Evolutionary conservation across 257 asterid genomes (phyloP).

Genomic region (Dorcoceras hygrometricum): DNA sequence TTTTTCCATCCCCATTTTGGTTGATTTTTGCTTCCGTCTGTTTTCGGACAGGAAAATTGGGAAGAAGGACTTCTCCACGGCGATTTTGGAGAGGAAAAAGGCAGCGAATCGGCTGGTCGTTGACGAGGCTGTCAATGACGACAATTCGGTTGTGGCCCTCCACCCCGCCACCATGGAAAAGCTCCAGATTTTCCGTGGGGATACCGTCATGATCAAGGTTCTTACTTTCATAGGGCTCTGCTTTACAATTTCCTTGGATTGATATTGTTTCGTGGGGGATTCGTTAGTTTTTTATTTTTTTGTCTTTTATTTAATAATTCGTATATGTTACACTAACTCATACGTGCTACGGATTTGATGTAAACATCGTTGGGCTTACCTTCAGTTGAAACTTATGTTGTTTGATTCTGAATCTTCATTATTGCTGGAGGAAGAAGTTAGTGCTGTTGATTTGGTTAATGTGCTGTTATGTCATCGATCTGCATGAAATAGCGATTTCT

Average conservation of each 20-base stretch:
- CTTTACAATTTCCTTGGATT: not conserved
- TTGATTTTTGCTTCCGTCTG: not conserved
- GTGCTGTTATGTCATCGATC: not conserved
- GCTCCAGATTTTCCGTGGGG: constrained; percentile 53
- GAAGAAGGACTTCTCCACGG: constrained; percentile 47
- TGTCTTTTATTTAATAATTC: too few relatives aligned
- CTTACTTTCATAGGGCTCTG: not conserved
- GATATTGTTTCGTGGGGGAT: not conserved
- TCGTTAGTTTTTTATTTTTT: not conserved
- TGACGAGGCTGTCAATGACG: constrained; percentile 56
- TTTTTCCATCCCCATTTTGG: not conserved
- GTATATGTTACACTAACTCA: not conserved
- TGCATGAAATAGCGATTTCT: not conserved
- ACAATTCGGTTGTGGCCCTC: constrained; percentile 45
- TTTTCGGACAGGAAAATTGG: constrained; percentile 8
- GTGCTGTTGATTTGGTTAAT: not conserved
- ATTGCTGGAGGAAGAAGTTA: not conserved
- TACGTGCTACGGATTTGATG: not conserved
- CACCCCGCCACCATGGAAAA: constrained; percentile 49
- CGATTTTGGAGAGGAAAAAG: constrained; percentile 51
- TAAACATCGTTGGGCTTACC: not conserved
- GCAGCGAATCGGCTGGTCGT: constrained; percentile 43
- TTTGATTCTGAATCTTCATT: not conserved
- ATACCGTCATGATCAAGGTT: constrained; percentile 43
- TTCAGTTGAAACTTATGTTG: not conserved